These are phyloP conservation scores for Echinochloa phyllopogon DNA, from an alignment of 176 grass and related monocot genomes.

Conservation along the genomic window DNA sequence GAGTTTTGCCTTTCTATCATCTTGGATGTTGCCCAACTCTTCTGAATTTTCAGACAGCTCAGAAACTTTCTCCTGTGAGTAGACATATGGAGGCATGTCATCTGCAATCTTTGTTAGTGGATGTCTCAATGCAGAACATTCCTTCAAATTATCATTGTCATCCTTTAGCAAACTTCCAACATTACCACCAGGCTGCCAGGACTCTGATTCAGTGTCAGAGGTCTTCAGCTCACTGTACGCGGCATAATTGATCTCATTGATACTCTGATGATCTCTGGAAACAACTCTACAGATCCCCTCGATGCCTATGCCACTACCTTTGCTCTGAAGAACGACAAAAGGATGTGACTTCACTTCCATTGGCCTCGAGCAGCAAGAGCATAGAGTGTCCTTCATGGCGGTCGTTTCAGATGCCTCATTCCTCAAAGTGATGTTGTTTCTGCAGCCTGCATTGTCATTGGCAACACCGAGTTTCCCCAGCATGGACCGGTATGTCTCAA, in stretches of 20 bases:
- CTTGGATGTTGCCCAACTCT: not conserved
- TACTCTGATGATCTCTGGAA: conserved; percentile 30
- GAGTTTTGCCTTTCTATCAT: conserved; percentile 10
- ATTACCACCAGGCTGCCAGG: conserved; percentile 23
- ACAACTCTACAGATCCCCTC: conserved; percentile 17
- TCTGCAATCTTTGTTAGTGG: conserved; percentile 4
- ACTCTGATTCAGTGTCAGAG: conserved; percentile 76
- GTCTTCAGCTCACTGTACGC: conserved; percentile 69
- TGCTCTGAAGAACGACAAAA: conserved; percentile 50
- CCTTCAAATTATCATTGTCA: conserved; percentile 25
- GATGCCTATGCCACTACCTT: not conserved
- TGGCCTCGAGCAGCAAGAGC: conserved; percentile 51
- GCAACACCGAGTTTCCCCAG: conserved; percentile 31
- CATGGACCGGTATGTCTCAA: conserved; percentile 31
- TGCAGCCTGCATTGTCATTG: not conserved
- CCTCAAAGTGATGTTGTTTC: not conserved
- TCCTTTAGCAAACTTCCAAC: conserved; percentile 11
- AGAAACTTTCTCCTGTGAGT: not conserved
- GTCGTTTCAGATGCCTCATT: conserved; percentile 1
- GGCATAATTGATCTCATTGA: conserved; percentile 35
- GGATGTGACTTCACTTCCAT: conserved; percentile 35
- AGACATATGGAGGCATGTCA: not conserved
- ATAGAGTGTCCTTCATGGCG: conserved; percentile 34
- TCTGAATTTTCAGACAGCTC: conserved; percentile 3
- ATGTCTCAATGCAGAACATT: not conserved